Evolutionary conservation across 2,329 filamentous ascomycete species (phyloP).

Genomic region (Trichoderma sp.): DNA sequence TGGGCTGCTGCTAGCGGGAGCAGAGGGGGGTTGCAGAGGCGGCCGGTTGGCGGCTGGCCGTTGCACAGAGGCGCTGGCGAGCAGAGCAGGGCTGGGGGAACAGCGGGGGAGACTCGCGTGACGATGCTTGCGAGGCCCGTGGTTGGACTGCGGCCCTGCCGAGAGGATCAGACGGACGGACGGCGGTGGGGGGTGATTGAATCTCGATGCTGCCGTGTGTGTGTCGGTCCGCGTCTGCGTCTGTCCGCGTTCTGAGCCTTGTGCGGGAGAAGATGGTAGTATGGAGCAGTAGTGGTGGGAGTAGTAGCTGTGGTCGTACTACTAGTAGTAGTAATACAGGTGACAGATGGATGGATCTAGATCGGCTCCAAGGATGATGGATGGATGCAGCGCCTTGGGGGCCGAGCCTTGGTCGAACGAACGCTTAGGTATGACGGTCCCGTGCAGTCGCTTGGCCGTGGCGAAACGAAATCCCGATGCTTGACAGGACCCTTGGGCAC

Average conservation of each 20-base stretch:
- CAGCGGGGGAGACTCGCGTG: constrained; percentile 21
- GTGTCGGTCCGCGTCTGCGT: neutral
- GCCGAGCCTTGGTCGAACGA: neutral
- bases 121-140: constrained; percentile 21
- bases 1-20: constrained; percentile 18
- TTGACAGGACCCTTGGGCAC: neutral
- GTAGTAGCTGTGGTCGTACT: too few relatives aligned
- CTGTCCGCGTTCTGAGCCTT: neutral
- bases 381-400: neutral
- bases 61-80: constrained; percentile 25
- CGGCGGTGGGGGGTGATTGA: constrained; percentile 19
- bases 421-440: neutral
- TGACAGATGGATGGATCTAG: neutral
- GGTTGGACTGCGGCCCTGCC: constrained; percentile 24
- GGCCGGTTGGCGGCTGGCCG: constrained; percentile 23
- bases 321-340: too few relatives aligned
- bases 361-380: constrained; percentile 9
- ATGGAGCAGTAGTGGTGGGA: too few relatives aligned
- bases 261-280: too few relatives aligned
- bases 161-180: constrained; percentile 21
- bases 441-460: neutral
- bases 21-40: constrained; percentile 22
- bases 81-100: constrained; percentile 21
- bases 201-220: neutral
- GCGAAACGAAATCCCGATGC: too few relatives aligned